These are phyloP conservation scores for Diospyros kaki DNA, from an alignment of 148 eudicot species.

Conservation along the genomic window DNA sequence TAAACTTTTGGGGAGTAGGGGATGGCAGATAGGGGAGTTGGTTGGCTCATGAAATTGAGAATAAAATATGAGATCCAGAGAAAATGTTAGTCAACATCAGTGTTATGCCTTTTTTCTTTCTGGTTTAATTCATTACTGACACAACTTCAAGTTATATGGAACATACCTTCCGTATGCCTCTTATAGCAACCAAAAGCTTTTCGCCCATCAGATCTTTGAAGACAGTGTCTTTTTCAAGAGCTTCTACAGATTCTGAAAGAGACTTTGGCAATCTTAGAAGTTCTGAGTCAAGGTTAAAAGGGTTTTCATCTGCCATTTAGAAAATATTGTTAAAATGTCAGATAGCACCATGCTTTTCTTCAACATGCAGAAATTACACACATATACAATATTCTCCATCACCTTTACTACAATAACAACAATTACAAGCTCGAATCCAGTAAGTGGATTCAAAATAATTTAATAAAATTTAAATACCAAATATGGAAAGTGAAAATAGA, in stretches of 20 bases:
- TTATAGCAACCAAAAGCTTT: constrained; percentile 61
- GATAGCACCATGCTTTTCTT: not conserved
- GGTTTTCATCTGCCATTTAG: constrained; percentile 6
- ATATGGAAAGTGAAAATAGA: not conserved
- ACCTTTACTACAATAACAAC: too few species aligned
- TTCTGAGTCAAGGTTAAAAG: constrained; percentile 21
- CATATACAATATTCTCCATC: too few species aligned
- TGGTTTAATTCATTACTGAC: not conserved
- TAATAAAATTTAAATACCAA: not conserved
- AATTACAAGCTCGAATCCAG: too few species aligned
- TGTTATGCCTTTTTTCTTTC: not conserved
- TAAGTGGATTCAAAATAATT: not conserved
- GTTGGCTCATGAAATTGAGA: too few species aligned
- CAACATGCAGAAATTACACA: not conserved
- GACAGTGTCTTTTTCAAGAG: constrained; percentile 58
- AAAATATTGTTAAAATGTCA: not conserved
- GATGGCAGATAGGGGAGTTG: too few species aligned
- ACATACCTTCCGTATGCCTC: constrained; percentile 75
- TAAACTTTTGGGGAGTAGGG: too few species aligned
- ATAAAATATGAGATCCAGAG: not conserved
- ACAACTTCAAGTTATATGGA: not conserved
- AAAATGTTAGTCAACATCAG: too few species aligned
- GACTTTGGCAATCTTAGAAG: constrained; percentile 62
- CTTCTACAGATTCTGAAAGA: constrained; percentile 68
- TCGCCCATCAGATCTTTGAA: constrained; percentile 57